Evolutionary conservation across 73 alveolate species (phyloP), one percentile per base, ranked within the genome.

Genomic region (Paramecium sonneborni): DNA sequence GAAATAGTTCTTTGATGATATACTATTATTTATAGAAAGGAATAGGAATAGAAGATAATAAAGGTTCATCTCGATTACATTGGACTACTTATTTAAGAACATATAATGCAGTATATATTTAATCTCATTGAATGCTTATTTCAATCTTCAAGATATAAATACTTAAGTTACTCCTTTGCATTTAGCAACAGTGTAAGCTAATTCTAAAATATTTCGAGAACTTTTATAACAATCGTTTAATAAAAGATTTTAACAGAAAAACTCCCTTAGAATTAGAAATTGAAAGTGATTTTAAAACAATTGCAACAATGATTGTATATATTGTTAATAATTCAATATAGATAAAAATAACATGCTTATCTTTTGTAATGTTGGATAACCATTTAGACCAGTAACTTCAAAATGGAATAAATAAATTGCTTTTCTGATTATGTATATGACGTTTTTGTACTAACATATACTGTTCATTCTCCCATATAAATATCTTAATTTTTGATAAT

Each of bases 71-170:
- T 32, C 99, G 99, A 1, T 95, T 98, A 26, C 99, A 97, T 95
- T 98, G 99, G 99, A 99, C 99, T 30, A 88, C 98, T 76, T 97
- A 88, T 93, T 93, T 96, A 52, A 97, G 97, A 57, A 96, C 99
- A 18, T 95, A 94, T 37, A 96, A 93, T 95, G 93, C 92, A 10
- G 92, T 92, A 5, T 8, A 58, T 28, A 74, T 85, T 62, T 88
- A n/a, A 46, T 97, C 57, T 89, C 96, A 93, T 93, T 96, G 88
- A 95, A 95, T 18, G 97, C 96, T 74, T 88, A 94, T 38, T 76
- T 95, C 9, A 93, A 96, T 30, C 94, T 88, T 24, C 85, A 93
- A 95, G 99, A 98, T 85, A 87, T 76, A 46, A 97, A 97, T 46
- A 88, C 85, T 15, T 97, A 96, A 1, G 94, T 88, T 21, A 96